A percentile compares a stretch with the other conserved stretches of the same genome.
Evolutionary conservation across 2,329 filamentous ascomycete genomes (phyloP).

Genomic region (Fusarium austroafricanum): DNA sequence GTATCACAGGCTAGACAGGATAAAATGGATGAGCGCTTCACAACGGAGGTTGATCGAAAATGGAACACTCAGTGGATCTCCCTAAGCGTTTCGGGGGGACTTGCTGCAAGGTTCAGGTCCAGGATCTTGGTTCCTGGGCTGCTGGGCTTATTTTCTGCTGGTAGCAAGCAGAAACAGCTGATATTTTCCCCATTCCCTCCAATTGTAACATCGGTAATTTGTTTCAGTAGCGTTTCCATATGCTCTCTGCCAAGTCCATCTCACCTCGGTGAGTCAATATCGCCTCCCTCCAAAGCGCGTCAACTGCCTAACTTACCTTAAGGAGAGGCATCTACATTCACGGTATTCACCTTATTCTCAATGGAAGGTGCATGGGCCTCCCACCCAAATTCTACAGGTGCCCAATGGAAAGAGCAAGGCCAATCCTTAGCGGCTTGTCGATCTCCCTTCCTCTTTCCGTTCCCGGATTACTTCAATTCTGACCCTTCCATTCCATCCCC

Average conservation of each 20-base stretch:
- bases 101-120: slow-evolving; percentile 17
- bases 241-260: background rate
- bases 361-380: slow-evolving; percentile 13
- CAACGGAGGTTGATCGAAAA: slow-evolving; percentile 18
- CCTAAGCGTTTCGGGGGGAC: background rate
- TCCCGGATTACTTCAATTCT: slow-evolving; percentile 23
- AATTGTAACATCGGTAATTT: slow-evolving; percentile 10
- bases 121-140: slow-evolving; percentile 18
- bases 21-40: background rate
- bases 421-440: slow-evolving; percentile 41
- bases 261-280: slow-evolving; percentile 21
- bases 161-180: slow-evolving; percentile 14
- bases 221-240: slow-evolving; percentile 27
- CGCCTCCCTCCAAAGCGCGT: slow-evolving; percentile 7
- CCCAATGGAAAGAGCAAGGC: slow-evolving; percentile 34
- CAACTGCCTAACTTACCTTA: background rate
- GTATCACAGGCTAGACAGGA: background rate
- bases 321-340: background rate
- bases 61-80: slow-evolving; percentile 21
- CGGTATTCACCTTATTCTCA: background rate
- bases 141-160: background rate
- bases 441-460: slow-evolving; percentile 37
- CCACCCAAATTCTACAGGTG: slow-evolving; percentile 29
- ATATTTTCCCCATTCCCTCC: slow-evolving; percentile 12
- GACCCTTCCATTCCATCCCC: slow-evolving; percentile 3